These are phyloP conservation scores for Ophiostoma sp. DNA, from an alignment of 2,329 filamentous ascomycete genomes.

Conservation along the genomic window DNA sequence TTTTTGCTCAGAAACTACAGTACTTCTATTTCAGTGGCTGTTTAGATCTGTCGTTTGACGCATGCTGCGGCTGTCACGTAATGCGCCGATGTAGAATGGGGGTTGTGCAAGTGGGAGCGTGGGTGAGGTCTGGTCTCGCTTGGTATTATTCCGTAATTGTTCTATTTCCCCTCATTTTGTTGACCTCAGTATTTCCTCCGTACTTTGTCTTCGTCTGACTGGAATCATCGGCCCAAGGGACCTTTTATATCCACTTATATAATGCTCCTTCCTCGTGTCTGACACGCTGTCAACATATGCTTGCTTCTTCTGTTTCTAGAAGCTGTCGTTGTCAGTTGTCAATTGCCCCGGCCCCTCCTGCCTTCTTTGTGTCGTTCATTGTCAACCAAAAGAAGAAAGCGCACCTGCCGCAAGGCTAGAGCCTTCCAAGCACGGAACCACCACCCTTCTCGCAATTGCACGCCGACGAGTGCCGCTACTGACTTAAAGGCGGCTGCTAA, in stretches of 20 bases:
- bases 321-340: background rate
- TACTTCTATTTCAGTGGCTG: background rate
- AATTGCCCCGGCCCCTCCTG: background rate
- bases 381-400: constrained; percentile 13
- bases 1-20: background rate
- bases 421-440: background rate
- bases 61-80: background rate
- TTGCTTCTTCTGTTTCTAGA: background rate
- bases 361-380: background rate
- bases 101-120: constrained; percentile 1
- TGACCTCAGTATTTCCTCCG: background rate
- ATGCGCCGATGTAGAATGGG: background rate
- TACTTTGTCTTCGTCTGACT: background rate
- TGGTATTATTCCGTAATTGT: background rate
- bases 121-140: background rate
- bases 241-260: background rate
- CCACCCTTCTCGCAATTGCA: background rate
- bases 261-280: background rate
- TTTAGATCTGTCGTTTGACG: background rate
- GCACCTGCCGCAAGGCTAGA: constrained; percentile 3
- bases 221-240: constrained; percentile 1
- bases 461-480: background rate
- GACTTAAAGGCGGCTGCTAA: constrained; percentile 4
- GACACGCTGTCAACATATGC: background rate
- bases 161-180: background rate